phyloP scores from a whole-genome alignment of 306 rosid species.

The Cucurbita ficifolia region DNA sequence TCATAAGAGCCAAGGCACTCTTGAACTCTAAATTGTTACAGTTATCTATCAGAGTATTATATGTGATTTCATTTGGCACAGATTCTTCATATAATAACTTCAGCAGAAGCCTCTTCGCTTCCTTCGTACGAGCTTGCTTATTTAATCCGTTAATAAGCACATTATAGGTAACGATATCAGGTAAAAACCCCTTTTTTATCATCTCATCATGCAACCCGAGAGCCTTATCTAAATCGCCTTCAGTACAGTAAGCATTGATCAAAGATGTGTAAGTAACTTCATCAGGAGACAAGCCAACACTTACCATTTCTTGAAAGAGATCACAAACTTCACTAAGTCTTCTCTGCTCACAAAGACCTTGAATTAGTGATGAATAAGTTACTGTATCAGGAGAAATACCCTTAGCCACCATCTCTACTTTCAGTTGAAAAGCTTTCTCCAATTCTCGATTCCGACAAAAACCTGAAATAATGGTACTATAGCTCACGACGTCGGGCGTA shows the following conservation, averaged over 20 bases:
- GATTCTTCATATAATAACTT: constrained; percentile 67
- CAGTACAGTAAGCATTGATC: constrained; percentile 63
- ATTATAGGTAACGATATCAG: constrained; percentile 75
- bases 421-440: constrained; percentile 51
- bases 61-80: constrained; percentile 51
- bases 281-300: constrained; percentile 37
- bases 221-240: constrained; percentile 64
- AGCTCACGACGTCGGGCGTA: constrained; percentile 61
- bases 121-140: constrained; percentile 65
- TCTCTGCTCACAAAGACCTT: constrained; percentile 60
- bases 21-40: constrained; percentile 48
- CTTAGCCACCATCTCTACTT: constrained; percentile 54
- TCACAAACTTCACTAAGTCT: constrained; percentile 52
- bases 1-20: constrained; percentile 58
- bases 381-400: constrained; percentile 52
- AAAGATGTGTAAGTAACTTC: constrained; percentile 66
- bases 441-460: constrained; percentile 52
- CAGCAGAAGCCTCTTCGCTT: constrained; percentile 80
- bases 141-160: constrained; percentile 87
- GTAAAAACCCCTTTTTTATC: constrained; percentile 57
- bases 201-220: constrained; percentile 63
- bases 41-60: constrained; percentile 57
- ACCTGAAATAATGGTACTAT: constrained; percentile 71
- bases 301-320: constrained; percentile 59
- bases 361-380: constrained; percentile 65